phyloP scores from a whole-genome alignment of 2,329 filamentous ascomycete genomes.

The Anisogramma anomala region DNA sequence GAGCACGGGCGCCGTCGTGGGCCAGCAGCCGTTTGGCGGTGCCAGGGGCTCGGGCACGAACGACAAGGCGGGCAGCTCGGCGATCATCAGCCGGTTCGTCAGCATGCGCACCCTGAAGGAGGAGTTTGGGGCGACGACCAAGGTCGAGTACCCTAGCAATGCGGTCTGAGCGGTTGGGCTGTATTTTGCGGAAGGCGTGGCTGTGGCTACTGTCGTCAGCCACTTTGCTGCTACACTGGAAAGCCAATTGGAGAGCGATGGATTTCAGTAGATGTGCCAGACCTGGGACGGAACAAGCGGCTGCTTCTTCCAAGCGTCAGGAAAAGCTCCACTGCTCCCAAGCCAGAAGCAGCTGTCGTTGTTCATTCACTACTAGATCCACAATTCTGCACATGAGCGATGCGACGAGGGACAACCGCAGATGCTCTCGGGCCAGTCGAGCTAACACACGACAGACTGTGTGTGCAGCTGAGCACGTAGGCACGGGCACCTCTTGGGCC shows the following conservation, averaged over 20 bases:
- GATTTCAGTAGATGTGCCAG: neutral
- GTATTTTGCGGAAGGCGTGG: no score
- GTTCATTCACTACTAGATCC: neutral
- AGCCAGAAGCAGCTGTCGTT: neutral
- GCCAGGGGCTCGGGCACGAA: constrained; percentile 59
- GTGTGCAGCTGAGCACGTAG: neutral
- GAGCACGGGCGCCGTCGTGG: constrained; percentile 56
- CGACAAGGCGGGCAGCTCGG: constrained; percentile 47
- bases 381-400: constrained; percentile 5
- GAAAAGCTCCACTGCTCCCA: neutral
- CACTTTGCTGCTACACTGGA: no score
- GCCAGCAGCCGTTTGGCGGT: constrained; percentile 62
- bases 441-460: neutral
- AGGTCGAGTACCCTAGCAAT: constrained; percentile 62
- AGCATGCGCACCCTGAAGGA: constrained; percentile 49
- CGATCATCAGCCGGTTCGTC: constrained; percentile 38
- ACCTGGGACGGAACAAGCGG: neutral
- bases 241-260: neutral
- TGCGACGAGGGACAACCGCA: no score
- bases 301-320: neutral
- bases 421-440: no score
- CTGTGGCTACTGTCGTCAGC: no score
- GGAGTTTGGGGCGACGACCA: constrained; percentile 54
- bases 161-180: constrained; percentile 33
- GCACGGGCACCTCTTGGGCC: constrained; percentile 13